These are phyloP conservation scores for Suillus placidus DNA, from an alignment of 768 basidiomycete genomes.

Conservation along the genomic window DNA sequence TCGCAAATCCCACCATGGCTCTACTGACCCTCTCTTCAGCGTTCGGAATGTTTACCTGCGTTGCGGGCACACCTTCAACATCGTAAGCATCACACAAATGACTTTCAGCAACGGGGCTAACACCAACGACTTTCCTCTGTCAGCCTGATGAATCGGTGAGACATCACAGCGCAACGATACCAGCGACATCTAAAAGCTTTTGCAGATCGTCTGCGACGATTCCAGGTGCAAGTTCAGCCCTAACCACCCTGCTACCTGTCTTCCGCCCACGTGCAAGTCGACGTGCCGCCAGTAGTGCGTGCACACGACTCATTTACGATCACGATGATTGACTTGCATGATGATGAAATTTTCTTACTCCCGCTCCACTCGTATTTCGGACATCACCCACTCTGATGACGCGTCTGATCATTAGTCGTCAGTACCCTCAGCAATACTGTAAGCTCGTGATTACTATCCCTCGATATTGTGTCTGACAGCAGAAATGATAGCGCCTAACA, in stretches of 20 bases:
- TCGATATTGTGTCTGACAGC: conserved; percentile 7
- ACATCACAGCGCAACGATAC: neutral
- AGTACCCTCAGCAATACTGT: conserved; percentile 52
- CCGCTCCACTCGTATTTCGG: neutral
- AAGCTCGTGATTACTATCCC: conserved; percentile 16
- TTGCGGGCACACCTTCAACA: conserved; percentile 50
- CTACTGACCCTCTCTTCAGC: conserved; percentile 25
- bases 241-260: conserved; percentile 47
- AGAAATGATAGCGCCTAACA: conserved; percentile 40
- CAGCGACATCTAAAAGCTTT: conserved; percentile 12
- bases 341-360: conserved; percentile 2
- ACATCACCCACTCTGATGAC: neutral
- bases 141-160: conserved; percentile 43
- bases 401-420: conserved; percentile 34
- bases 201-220: conserved; percentile 49
- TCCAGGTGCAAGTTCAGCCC: conserved; percentile 58
- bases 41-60: conserved; percentile 50
- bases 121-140: neutral
- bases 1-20: too few relatives aligned
- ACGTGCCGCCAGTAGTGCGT: conserved; percentile 55
- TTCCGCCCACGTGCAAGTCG: conserved; percentile 44
- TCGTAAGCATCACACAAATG: conserved; percentile 36
- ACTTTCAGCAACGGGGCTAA: neutral
- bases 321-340: conserved; percentile 3
- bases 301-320: conserved; percentile 4